Evolutionary conservation across 2,329 filamentous ascomycete species (phyloP).

Genomic region (Sporothrix mexicana): DNA sequence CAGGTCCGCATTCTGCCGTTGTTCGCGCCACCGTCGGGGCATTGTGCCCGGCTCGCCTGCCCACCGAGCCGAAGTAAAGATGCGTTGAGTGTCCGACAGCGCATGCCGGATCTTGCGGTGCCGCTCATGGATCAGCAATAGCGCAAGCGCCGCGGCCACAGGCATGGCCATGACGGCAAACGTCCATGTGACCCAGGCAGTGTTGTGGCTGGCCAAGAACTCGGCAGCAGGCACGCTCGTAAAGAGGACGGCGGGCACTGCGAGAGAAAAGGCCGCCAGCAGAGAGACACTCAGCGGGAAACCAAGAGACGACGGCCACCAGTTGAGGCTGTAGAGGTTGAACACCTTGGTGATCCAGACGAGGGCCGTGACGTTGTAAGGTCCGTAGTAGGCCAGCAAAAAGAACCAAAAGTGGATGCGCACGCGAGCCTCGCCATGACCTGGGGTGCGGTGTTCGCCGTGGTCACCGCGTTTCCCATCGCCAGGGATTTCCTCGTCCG

Average conservation of each 20-base stretch:
- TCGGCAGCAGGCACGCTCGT: conserved; percentile 55
- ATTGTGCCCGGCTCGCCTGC: conserved; percentile 61
- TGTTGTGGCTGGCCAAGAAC: conserved; percentile 66
- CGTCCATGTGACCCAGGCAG: conserved; percentile 71
- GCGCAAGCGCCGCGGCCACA: conserved; percentile 68
- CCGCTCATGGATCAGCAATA: conserved; percentile 67
- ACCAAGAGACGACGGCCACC: conserved; percentile 70
- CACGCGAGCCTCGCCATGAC: conserved; percentile 67
- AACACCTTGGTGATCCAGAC: conserved; percentile 76
- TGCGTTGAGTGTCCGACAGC: conserved; percentile 69
- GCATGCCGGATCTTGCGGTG: conserved; percentile 66
- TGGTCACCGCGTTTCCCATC: conserved; percentile 40
- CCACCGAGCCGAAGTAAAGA: conserved; percentile 71
- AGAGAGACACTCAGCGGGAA: conserved; percentile 68
- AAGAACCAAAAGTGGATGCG: conserved; percentile 76
- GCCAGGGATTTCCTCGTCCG: conserved; percentile 47
- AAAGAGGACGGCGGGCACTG: conserved; percentile 65
- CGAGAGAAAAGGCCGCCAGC: conserved; percentile 65
- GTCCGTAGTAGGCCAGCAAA: conserved; percentile 70
- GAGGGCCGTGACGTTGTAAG: conserved; percentile 70
- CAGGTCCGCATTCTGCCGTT: conserved; percentile 15
- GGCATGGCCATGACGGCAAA: conserved; percentile 74
- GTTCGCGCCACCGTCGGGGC: conserved; percentile 40
- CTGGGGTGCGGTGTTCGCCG: conserved; percentile 55
- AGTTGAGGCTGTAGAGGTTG: conserved; percentile 73